Evolutionary conservation across 768 basidiomycete genomes (phyloP).

Genomic region (Paxillus ammoniavirescens): DNA sequence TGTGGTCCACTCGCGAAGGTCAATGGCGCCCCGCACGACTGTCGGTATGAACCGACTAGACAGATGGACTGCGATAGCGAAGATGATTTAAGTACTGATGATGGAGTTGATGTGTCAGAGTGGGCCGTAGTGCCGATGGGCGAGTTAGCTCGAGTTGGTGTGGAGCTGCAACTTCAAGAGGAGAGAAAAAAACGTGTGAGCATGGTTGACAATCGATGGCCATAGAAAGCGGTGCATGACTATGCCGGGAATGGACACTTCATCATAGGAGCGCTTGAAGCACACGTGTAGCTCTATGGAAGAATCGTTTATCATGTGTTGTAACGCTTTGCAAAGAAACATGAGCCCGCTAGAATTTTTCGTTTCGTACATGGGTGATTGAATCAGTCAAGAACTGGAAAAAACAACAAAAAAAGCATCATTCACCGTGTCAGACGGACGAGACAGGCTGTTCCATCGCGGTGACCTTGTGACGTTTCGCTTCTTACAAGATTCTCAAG

Average conservation of each 20-base stretch:
- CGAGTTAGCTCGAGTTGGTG: no score
- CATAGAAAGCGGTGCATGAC: no score
- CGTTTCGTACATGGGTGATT: background rate
- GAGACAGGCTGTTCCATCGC: conserved; percentile 58
- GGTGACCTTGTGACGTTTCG: conserved; percentile 43
- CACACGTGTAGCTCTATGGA: conserved; percentile 58
- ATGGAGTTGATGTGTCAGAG: no score
- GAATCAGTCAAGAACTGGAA: background rate
- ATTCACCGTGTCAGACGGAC: conserved; percentile 63
- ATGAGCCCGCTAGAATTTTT: conserved; percentile 52
- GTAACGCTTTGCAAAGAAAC: conserved; percentile 66
- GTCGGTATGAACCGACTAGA: no score
- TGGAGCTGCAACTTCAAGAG: no score
- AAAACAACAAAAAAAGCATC: conserved; percentile 19
- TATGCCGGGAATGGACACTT: conserved; percentile 41
- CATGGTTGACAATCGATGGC: no score
- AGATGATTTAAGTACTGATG: no score
- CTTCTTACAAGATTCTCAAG: conserved; percentile 59
- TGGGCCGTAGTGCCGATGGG: no score
- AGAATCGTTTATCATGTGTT: conserved; percentile 58
- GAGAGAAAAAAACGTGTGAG: no score
- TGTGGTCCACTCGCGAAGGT: no score
- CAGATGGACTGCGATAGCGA: no score
- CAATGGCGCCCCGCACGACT: no score
- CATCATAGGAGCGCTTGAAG: conserved; percentile 71